Conservation (phyloP, 805 yeast genomes). For the Geotrichum ghanense region DNA sequence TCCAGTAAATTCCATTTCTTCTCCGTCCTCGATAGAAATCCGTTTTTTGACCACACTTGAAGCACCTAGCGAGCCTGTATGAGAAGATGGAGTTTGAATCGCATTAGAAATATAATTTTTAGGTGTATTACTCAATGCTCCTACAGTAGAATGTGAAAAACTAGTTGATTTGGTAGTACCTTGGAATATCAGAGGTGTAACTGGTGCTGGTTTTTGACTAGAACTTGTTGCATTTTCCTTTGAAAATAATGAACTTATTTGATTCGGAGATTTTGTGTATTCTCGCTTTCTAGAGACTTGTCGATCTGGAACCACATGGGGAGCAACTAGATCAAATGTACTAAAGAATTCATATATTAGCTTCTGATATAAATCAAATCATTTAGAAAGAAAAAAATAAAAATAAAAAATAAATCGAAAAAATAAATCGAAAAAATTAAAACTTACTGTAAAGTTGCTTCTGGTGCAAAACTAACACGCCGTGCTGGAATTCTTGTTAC, state of each 20-base stretch:
- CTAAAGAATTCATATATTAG: neutral
- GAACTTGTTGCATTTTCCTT: neutral
- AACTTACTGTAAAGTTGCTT: conserved; percentile 15
- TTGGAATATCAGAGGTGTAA: neutral
- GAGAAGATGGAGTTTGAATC: no score
- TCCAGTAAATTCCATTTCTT: neutral
- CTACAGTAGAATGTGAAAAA: no score
- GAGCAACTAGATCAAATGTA: neutral
- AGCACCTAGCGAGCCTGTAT: no score
- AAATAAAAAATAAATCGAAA: no score
- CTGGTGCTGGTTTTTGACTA: neutral
- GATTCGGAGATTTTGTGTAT: neutral
- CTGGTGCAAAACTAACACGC: conserved; percentile 70
- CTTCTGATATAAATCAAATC: no score
- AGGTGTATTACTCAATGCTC: no score
- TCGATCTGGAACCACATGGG: neutral
- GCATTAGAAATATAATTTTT: no score
- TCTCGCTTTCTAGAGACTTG: neutral
- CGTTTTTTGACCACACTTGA: no score
- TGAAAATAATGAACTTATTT: neutral
- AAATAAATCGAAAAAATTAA: neutral
- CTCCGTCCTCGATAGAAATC: neutral
- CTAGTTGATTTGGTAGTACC: no score
- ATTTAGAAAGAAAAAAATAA: no score
- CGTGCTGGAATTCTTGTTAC: conserved; percentile 26